These are phyloP conservation scores for Psophocarpus tetragonolobus DNA, from an alignment of 306 rosid genomes.

Conservation along the genomic window DNA sequence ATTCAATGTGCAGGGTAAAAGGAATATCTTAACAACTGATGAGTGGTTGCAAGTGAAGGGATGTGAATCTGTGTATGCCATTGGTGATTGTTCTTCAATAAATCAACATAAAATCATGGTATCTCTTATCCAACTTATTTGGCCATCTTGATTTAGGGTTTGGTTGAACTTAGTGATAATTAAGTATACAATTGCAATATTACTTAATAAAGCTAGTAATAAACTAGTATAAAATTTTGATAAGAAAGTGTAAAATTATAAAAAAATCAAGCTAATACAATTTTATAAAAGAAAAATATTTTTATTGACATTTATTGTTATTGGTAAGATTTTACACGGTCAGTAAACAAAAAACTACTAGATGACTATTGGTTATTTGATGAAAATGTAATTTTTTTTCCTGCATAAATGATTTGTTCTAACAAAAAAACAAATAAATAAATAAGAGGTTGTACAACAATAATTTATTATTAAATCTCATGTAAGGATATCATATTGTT, in stretches of 20 bases:
- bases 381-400: too few species aligned
- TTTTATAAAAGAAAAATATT: too few species aligned
- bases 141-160: background rate
- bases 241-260: too few species aligned
- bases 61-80: slow-evolving; percentile 65
- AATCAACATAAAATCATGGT: slow-evolving; percentile 90
- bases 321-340: too few species aligned
- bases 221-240: background rate
- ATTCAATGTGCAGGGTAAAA: slow-evolving; percentile 57
- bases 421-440: background rate
- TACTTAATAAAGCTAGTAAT: background rate
- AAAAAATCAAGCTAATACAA: background rate
- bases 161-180: background rate
- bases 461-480: background rate
- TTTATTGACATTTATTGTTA: too few species aligned
- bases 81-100: slow-evolving; percentile 88
- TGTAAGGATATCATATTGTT: background rate
- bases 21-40: slow-evolving; percentile 68
- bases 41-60: slow-evolving; percentile 91
- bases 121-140: slow-evolving; percentile 30
- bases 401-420: background rate
- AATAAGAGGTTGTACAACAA: background rate
- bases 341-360: too few species aligned
- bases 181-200: background rate
- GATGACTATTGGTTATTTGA: too few species aligned